Conservation (phyloP, 805 yeast species). For the Zygotorulaspora sp. region DNA sequence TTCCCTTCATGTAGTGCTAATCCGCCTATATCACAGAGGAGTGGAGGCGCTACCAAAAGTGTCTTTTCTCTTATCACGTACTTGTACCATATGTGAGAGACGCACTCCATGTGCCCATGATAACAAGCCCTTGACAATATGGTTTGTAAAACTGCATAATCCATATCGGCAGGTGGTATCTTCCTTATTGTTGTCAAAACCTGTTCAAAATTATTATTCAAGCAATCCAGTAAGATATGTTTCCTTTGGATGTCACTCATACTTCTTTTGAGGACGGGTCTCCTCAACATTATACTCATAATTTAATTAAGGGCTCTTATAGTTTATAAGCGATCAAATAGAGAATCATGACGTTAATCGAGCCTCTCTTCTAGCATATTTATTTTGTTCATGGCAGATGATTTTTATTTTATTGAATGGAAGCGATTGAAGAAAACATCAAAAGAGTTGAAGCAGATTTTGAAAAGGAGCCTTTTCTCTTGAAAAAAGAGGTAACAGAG, state of each 20-base stretch:
- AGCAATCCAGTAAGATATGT: slow-evolving; percentile 20
- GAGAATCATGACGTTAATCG: neutral
- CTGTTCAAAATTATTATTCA: slow-evolving; percentile 26
- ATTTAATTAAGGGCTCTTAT: neutral
- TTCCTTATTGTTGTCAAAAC: slow-evolving; percentile 14
- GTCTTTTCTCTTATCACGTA: slow-evolving; percentile 22
- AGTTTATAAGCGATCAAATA: neutral
- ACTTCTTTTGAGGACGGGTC: slow-evolving; percentile 6
- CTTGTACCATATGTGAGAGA: slow-evolving; percentile 29
- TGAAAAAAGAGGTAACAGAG: neutral
- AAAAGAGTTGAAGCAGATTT: neutral
- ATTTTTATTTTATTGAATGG: neutral
- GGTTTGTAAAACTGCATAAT: slow-evolving; percentile 23
- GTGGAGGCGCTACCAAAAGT: slow-evolving; percentile 20
- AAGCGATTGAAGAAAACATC: slow-evolving; percentile 1
- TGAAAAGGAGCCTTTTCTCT: too few species aligned
- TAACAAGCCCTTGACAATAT: slow-evolving; percentile 24
- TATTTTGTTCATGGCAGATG: too few species aligned
- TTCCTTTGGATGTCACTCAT: slow-evolving; percentile 15
- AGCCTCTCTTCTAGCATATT: too few species aligned
- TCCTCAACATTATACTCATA: slow-evolving; percentile 3
- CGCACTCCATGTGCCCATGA: slow-evolving; percentile 28
- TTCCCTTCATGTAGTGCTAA: slow-evolving; percentile 25
- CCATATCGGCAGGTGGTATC: slow-evolving; percentile 21
- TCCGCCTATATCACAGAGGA: slow-evolving; percentile 27